phyloP scores from a whole-genome alignment of 164 flowering plant genomes.

The Buxus sempervirens region DNA sequence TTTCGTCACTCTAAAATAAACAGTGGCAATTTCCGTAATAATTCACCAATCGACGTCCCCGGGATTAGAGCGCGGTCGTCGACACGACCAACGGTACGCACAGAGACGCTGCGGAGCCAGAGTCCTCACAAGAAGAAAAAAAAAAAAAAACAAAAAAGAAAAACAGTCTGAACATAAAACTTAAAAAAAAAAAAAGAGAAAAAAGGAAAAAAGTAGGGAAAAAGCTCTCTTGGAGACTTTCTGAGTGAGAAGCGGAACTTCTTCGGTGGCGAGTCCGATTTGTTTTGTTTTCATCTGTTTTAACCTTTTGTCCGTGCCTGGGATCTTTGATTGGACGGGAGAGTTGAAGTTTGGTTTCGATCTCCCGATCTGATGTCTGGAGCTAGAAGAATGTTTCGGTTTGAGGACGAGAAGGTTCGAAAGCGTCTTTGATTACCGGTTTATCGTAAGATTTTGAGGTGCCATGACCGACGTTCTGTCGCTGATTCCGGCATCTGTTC shows the following conservation, averaged over 20 bases:
- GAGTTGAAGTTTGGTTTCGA: background rate
- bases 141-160: too few species aligned
- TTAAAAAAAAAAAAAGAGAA: background rate
- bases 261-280: too few species aligned
- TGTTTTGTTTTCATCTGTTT: background rate
- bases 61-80: constrained; percentile 10
- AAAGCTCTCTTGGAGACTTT: too few species aligned
- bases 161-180: too few species aligned
- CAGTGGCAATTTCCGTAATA: constrained; percentile 14
- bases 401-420: constrained; percentile 25
- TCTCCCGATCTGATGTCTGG: constrained; percentile 2
- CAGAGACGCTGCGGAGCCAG: constrained; percentile 1
- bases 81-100: constrained; percentile 14
- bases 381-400: constrained; percentile 24
- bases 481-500: constrained; percentile 62
- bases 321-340: background rate
- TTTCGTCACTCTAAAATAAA: background rate
- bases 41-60: background rate
- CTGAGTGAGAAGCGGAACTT: too few species aligned
- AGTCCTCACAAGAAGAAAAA: background rate
- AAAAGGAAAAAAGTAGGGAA: too few species aligned
- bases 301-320: background rate
- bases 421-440: constrained; percentile 13
- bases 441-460: background rate
- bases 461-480: constrained; percentile 65